Evolutionary conservation across 176 grass and related monocot species (phyloP).

Genomic region (Elymus sibiricus): DNA sequence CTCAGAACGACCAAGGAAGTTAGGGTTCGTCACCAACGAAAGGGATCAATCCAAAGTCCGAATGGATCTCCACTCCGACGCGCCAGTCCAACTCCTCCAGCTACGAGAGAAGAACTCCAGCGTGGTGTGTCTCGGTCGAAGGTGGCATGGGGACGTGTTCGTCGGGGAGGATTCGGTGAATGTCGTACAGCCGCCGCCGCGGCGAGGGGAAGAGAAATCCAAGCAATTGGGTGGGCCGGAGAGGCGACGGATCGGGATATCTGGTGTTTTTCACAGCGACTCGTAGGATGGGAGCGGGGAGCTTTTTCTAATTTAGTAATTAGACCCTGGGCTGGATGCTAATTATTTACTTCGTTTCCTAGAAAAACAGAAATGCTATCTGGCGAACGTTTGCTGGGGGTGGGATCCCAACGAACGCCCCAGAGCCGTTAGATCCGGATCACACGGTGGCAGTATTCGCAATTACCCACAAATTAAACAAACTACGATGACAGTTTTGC

Average conservation of each 20-base stretch:
- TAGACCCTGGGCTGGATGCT: background rate
- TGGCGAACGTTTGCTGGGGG: too few relatives aligned
- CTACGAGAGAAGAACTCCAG: background rate
- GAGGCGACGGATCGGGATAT: background rate
- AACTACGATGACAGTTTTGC: too few relatives aligned
- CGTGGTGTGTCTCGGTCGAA: background rate
- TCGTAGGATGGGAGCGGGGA: background rate
- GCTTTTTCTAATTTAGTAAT: background rate
- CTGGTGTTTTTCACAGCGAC: background rate
- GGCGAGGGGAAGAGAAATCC: background rate
- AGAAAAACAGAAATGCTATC: too few relatives aligned
- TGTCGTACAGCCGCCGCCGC: background rate
- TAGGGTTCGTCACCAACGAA: background rate
- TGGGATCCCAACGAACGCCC: too few relatives aligned
- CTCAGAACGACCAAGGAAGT: background rate
- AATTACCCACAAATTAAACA: too few relatives aligned
- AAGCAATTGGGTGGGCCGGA: background rate
- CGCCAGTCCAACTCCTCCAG: background rate
- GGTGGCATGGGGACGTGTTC: background rate
- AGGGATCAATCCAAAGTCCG: background rate
- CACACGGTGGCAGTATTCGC: too few relatives aligned
- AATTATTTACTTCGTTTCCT: background rate
- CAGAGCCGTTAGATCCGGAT: too few relatives aligned
- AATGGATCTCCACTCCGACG: background rate
- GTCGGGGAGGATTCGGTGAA: background rate